Percentiles rank a stretch among this genome's conserved stretches.
Evolutionary conservation across 345 rosid genomes (phyloP).

Genomic region (Excoecaria agallocha): DNA sequence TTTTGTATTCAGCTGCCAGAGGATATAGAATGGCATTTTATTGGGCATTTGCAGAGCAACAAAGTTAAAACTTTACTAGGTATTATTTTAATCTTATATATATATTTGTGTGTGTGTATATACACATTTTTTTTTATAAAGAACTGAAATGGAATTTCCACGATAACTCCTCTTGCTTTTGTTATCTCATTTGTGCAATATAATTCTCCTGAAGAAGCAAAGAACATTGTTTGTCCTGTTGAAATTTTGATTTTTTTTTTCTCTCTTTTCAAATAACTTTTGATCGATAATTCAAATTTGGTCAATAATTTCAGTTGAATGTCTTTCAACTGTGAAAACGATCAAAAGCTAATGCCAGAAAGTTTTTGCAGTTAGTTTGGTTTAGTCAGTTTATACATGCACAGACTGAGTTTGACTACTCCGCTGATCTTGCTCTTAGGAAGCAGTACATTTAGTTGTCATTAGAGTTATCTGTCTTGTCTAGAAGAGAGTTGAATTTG

Average conservation of each 20-base stretch:
- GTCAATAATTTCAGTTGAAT: no score
- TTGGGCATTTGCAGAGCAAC: slow-evolving; percentile 91
- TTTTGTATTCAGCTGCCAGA: slow-evolving; percentile 58
- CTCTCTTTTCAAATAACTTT: no score
- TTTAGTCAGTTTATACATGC: background rate
- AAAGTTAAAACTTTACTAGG: slow-evolving; percentile 78
- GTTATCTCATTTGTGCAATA: background rate
- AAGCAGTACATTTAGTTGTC: background rate
- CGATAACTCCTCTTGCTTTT: background rate
- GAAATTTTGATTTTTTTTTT: no score
- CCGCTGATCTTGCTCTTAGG: background rate
- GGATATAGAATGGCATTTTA: slow-evolving; percentile 86
- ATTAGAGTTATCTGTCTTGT: background rate
- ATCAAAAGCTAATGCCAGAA: background rate
- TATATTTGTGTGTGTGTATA: no score
- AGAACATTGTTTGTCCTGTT: no score
- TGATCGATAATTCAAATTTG: no score
- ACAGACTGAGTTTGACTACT: background rate
- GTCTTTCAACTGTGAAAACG: no score
- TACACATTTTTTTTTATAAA: no score
- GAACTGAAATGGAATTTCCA: background rate
- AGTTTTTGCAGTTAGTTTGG: background rate
- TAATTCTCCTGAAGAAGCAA: background rate
- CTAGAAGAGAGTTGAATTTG: background rate
- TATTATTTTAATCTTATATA: slow-evolving; percentile 26